Base-by-base conservation (phyloP, 441 rosid genomes). In the Eutrema salsugineum region DNA sequence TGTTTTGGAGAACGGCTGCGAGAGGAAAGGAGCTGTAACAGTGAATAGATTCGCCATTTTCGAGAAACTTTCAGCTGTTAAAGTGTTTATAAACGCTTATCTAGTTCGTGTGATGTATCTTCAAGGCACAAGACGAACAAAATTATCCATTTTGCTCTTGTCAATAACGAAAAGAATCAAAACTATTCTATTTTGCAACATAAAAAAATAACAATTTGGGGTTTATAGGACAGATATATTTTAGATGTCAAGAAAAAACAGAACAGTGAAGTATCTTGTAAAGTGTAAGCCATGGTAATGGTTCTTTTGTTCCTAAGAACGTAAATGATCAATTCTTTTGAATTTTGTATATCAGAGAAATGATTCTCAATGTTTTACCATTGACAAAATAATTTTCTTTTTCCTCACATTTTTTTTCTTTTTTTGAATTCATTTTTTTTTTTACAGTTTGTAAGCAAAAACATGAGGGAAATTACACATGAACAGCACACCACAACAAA, bases 381-480 rank as follows among this genome's bases (percentile, higher is more conserved):
- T 38, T 70, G 33, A 71, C 68, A 61, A 61, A 50, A 14, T 6
- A 40, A 30, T 39, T 50, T 61, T 36, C n/a, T 54, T 43, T 70
- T 44, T 19, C 28, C 46, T 38, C 47, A 4, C 10, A 17, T 43
- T 55, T 33, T 36, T n/a, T n/a, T 33, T 20, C 12, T 24, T 2
- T 42, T 19, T 32, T 50, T 39, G 65, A 35, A 4, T 47, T 60
- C 54, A 24, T 24, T 4, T 24, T 19, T 35, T 12, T 62, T 71
- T 72, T 54, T 63, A 72, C 70, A 72, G 14, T 43, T 63, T 72
- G 76, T 54, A 35, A 39, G 27, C 50, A 36, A 48, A 48, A 70
- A 43, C 62, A 66, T 42, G 71, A n/a, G n/a, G 39, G 40, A 30
- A 56, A 32, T 1, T 57, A 36, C 55, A 63, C 47, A 16, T 33